These are phyloP conservation scores for Emergomyces orientalis DNA, from an alignment of 2,329 filamentous ascomycete genomes.

Conservation along the genomic window DNA sequence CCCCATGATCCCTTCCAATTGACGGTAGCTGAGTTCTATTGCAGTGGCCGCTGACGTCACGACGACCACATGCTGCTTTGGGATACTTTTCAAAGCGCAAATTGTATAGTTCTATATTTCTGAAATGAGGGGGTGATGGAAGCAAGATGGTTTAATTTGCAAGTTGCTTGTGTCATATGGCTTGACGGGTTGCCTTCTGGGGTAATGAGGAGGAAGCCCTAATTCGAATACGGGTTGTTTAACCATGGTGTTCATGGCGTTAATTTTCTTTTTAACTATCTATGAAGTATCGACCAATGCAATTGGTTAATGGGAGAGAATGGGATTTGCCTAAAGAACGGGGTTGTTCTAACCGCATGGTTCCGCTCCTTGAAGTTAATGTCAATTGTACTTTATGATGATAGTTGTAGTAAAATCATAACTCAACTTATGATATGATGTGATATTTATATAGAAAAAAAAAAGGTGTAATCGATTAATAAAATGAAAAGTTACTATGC, in stretches of 20 bases:
- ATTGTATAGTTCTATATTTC: not conserved
- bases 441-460: not conserved
- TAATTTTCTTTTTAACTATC: not conserved
- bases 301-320: not conserved
- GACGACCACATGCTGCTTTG: not conserved
- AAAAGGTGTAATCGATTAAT: not conserved
- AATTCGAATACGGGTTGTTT: not conserved
- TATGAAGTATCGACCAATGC: not conserved
- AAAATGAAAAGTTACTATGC: not conserved
- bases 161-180: not conserved
- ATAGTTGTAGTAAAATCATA: not conserved
- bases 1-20: not conserved
- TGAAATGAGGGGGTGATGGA: not conserved
- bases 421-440: not conserved
- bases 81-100: not conserved
- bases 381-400: not conserved
- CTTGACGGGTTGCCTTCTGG: not conserved
- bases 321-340: not conserved
- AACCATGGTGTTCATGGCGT: not conserved
- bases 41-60: constrained; percentile 1
- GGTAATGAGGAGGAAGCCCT: not conserved
- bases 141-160: not conserved
- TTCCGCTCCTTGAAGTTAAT: not conserved
- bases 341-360: not conserved
- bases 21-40: not conserved